Conservation (phyloP, 2,329 filamentous ascomycete species). For the Alternaria rosae region DNA sequence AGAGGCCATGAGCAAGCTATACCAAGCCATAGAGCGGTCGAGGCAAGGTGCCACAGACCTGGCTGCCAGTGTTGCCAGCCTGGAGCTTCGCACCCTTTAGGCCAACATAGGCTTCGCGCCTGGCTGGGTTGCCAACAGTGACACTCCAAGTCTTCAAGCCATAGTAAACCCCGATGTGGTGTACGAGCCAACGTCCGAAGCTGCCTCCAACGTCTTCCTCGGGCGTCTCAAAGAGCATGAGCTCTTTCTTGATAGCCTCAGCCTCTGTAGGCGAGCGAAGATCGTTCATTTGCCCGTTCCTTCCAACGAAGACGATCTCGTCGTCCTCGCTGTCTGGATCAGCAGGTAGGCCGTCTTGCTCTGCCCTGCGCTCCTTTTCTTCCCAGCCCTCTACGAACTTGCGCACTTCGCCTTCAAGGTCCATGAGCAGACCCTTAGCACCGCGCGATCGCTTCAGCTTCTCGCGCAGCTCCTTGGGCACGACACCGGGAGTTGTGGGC, state of each 20-base stretch:
- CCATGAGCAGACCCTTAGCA: conserved; percentile 80
- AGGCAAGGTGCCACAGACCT: conserved; percentile 38
- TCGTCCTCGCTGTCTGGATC: conserved; percentile 72
- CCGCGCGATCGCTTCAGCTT: conserved; percentile 81
- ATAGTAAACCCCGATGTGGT: conserved; percentile 92
- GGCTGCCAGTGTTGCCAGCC: conserved; percentile 17
- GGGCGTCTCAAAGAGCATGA: conserved; percentile 81
- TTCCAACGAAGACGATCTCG: conserved; percentile 89
- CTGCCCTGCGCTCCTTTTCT: conserved; percentile 59
- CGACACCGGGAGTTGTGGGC: conserved; percentile 57
- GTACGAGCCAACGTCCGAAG: conserved; percentile 92
- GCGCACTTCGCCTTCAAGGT: conserved; percentile 84
- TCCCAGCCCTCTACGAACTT: conserved; percentile 73
- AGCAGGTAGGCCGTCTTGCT: conserved; percentile 53
- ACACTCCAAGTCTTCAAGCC: conserved; percentile 85
- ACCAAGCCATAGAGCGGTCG: conserved; percentile 48
- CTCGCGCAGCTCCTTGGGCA: conserved; percentile 81
- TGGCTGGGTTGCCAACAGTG: conserved; percentile 72
- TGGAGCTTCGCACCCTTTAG: conserved; percentile 61
- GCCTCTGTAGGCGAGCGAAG: conserved; percentile 58
- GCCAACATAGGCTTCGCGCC: conserved; percentile 84
- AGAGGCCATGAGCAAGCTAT: conserved; percentile 11
- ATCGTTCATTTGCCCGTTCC: conserved; percentile 70
- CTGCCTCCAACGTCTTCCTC: conserved; percentile 77
- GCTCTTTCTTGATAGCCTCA: conserved; percentile 65